Evolutionary conservation across 495 filamentous ascomycete genomes (phyloP), one percentile per base, ranked within the genome.

Genomic region (Evernia prunastri): DNA sequence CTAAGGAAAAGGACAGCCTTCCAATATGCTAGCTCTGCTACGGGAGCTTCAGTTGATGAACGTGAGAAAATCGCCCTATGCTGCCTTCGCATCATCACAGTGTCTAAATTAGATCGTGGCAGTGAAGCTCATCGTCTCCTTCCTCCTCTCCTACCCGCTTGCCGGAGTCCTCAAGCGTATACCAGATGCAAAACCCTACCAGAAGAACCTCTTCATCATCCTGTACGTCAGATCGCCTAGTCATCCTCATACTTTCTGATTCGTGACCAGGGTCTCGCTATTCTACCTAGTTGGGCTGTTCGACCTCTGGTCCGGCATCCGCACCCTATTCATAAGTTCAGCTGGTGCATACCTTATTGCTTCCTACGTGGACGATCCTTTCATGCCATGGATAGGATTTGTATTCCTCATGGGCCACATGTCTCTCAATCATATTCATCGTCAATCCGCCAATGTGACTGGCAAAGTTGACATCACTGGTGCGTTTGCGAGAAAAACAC

Each of bases 321-420:
- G 84, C 36, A 96, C 92, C 2, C 74, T 98, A 25, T 71, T 90
- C 40, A 85, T 95, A 69, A 89, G 88, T 69, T 84, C 94, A 0
- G 82, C 79, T 29, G 93, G 84, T 42, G 83, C 90, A 37, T 97
- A 97, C 73, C 77, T 81, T 61, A 96, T 97, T 68, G 87, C 94
- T 59, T 82, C 85, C 68, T 94, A 88, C 72, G 78, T 97, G 25
- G 81, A 90, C 58, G 91, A 91, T n/a, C 90, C 91, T 5, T 89
- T 92, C 75, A 98, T 98, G 94, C 95, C 95, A 77, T 98, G 94
- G 94, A 84, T 96, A 51, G 91, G 86, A 54, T 97, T 98, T 75
- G 82, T 90, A 60, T 97, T 93, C 75, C 72, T 95, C 60, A 98
- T 98, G 95, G 86, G 88, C 64, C 93, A 97, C 74, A 90, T 98